Base-by-base conservation (phyloP, 495 filamentous ascomycete species). In the Jackrogersella minutella region DNA sequence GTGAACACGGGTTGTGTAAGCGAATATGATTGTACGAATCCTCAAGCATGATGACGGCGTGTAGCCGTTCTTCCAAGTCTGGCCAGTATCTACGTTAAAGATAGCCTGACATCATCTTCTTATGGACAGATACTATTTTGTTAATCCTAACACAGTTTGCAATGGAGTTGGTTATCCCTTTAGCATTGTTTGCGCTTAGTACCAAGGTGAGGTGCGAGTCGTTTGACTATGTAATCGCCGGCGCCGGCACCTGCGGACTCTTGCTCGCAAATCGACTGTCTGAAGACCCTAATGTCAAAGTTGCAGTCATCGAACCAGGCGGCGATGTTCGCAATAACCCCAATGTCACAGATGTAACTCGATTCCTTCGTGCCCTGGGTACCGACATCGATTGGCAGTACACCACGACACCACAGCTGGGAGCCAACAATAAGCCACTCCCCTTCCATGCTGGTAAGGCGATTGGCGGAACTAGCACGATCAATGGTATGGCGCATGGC, bases 241-340 rank as follows among this genome's bases (percentile, higher is more conserved):
- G 84, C 28, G 83, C 80, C 41, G 84, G 84, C 5, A 86, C 85
- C 4, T 73, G 77, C 53, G 85, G 85, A 14, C 77, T 88, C 16
- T 79, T 81, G 10, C 68, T 86, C 5, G 85, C 85, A 3, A 82
- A 81, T 68, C 78, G 84, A 10, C 78, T 88, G 3, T 83, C 82
- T 1, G 81, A 83, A 62, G 68, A 81, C 49, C 68, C 79, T 1
- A 68, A 76, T 46, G 51, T 82, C 26, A 78, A 66, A 4, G 80
- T 88, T 10, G 78, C 78, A 0, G 76, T 88, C 16, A 78, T 87
- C 24, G 85, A 88, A 62, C 82, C 84, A 3, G 85, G 85, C 5
- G 73, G 64, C n/a, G 79, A 79, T 13, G 80, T 78, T 11, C 75
- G 76, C 8, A 72, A 81, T 39, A 85, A 85, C 46, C 61, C 68